Evolutionary conservation across 2,329 filamentous ascomycete genomes (phyloP).

Genomic region (Remersonia thermophila): DNA sequence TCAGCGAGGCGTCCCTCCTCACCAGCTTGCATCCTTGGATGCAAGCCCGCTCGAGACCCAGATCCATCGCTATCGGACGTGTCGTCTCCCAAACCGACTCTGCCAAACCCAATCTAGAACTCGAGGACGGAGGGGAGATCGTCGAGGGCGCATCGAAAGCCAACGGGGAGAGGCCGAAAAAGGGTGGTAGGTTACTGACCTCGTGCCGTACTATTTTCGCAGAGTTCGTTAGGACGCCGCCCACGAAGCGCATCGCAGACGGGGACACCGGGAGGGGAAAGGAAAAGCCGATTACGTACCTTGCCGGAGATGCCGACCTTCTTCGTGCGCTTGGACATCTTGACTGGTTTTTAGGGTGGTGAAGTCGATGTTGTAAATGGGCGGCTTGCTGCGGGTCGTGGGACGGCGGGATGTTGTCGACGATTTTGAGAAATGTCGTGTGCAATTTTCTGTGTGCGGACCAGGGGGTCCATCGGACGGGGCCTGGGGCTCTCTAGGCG

Average conservation of each 20-base stretch:
- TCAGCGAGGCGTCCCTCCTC: too few species aligned
- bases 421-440: slow-evolving; percentile 19
- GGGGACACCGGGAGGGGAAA: background rate
- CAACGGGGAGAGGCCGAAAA: slow-evolving; percentile 13
- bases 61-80: background rate
- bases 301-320: slow-evolving; percentile 97
- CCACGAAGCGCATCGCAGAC: too few species aligned
- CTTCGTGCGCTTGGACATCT: slow-evolving; percentile 93
- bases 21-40: too few species aligned
- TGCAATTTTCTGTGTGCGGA: slow-evolving; percentile 16
- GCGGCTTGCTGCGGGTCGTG: slow-evolving; percentile 11
- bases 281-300: slow-evolving; percentile 16
- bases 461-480: slow-evolving; percentile 7
- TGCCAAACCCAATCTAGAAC: background rate
- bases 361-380: slow-evolving; percentile 15
- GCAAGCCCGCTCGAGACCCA: too few species aligned
- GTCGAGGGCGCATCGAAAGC: slow-evolving; percentile 13
- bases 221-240: slow-evolving; percentile 10
- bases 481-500: slow-evolving; percentile 6
- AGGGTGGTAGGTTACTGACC: slow-evolving; percentile 43
- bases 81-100: background rate
- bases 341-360: slow-evolving; percentile 33
- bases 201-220: slow-evolving; percentile 67
- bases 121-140: slow-evolving; percentile 1
- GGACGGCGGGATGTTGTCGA: slow-evolving; percentile 3